Evolutionary conservation across 495 filamentous ascomycete genomes (phyloP).

Genomic region (Darksidea phi): DNA sequence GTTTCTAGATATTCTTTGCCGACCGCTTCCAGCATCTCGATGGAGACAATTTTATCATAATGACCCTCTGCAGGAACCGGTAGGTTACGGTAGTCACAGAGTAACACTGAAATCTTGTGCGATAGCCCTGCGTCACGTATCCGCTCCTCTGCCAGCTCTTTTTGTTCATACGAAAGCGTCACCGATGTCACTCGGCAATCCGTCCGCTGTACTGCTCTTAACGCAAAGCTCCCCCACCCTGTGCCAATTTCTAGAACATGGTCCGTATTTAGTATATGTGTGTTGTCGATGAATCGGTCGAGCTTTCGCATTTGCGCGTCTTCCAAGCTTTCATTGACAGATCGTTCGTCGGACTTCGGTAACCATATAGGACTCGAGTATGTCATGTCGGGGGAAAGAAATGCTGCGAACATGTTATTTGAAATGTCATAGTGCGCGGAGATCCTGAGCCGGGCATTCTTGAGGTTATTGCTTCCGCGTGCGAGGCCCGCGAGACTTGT

Average conservation of each 20-base stretch:
- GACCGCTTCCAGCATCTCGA: constrained; percentile 77
- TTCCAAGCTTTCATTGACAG: constrained; percentile 54
- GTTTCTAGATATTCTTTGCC: constrained; percentile 61
- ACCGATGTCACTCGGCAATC: constrained; percentile 63
- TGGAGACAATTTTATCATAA: constrained; percentile 68
- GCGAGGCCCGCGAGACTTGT: constrained; percentile 52
- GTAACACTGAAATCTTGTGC: constrained; percentile 55
- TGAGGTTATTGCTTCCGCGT: constrained; percentile 61
- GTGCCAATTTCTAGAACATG: constrained; percentile 70
- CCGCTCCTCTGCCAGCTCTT: constrained; percentile 57
- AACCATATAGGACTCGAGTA: constrained; percentile 73
- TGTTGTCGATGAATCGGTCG: constrained; percentile 57
- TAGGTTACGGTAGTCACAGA: constrained; percentile 62
- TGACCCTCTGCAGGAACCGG: constrained; percentile 49
- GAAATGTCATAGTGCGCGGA: constrained; percentile 73
- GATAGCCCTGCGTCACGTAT: constrained; percentile 55
- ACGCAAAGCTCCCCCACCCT: constrained; percentile 68
- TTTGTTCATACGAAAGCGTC: constrained; percentile 62
- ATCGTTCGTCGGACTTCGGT: constrained; percentile 38
- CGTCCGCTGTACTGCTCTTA: constrained; percentile 58
- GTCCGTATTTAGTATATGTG: constrained; percentile 59
- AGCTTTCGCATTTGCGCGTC: constrained; percentile 67
- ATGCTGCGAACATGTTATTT: constrained; percentile 71
- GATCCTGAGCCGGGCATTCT: constrained; percentile 64
- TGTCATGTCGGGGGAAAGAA: constrained; percentile 72